A percentile compares a stretch with the other conserved stretches of the same genome.
Conservation (phyloP, 192 early-diverging fungal genomes). For the Entrophospora sp. region DNA sequence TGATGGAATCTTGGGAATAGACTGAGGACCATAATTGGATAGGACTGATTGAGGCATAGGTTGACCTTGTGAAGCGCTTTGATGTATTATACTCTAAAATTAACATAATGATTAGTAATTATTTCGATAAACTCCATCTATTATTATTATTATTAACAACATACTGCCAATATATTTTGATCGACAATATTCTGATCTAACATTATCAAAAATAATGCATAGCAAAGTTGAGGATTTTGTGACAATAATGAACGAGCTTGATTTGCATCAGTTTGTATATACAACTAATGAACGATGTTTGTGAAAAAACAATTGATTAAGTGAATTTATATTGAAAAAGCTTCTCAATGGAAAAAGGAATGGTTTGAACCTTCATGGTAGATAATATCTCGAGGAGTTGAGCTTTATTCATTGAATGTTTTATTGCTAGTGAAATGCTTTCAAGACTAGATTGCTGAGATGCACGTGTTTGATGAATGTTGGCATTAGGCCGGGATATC, state of each 20-base stretch:
- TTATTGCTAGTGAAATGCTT: constrained; percentile 35
- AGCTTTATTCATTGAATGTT: constrained; percentile 40
- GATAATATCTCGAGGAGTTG: constrained; percentile 58
- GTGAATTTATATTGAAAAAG: background rate
- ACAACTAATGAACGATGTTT: constrained; percentile 22
- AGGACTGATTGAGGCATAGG: background rate
- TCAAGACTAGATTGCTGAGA: background rate
- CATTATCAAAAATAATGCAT: constrained; percentile 78
- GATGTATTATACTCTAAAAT: background rate
- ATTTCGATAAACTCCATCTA: background rate
- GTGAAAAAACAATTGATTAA: background rate
- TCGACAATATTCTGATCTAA: constrained; percentile 51
- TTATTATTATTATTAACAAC: background rate
- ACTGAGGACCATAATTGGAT: background rate
- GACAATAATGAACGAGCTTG: constrained; percentile 57
- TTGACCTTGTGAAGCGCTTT: background rate
- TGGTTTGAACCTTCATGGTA: constrained; percentile 51
- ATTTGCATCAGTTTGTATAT: constrained; percentile 45
- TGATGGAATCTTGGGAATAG: background rate
- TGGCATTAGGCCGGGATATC: background rate
- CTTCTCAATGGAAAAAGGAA: background rate
- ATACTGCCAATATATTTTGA: background rate
- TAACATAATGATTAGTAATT: background rate
- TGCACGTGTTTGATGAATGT: background rate
- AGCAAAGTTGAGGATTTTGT: constrained; percentile 73